Conservation (phyloP, 2,329 filamentous ascomycete species). For the Aaosphaeria pasadenensis region DNA sequence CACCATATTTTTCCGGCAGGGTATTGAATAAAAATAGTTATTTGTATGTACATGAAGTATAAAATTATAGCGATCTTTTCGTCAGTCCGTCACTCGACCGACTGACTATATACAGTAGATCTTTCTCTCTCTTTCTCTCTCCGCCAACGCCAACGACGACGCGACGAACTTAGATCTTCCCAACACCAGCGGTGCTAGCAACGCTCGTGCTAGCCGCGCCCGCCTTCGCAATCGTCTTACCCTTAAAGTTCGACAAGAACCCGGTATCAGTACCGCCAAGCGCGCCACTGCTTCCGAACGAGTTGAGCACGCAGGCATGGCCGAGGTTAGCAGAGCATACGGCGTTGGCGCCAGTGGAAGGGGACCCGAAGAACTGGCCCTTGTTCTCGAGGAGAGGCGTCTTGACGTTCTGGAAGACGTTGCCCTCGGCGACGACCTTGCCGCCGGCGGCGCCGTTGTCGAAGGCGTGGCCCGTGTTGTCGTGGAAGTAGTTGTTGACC, state of each 20-base stretch:
- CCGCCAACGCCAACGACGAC: too few relatives aligned
- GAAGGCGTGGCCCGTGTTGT: constrained; percentile 57
- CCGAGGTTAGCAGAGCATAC: constrained; percentile 48
- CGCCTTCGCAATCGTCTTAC: constrained; percentile 53
- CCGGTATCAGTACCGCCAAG: constrained; percentile 40
- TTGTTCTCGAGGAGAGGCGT: constrained; percentile 40
- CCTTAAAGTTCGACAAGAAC: constrained; percentile 52
- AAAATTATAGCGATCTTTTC: too few relatives aligned
- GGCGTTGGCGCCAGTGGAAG: constrained; percentile 33
- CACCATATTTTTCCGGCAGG: too few relatives aligned
- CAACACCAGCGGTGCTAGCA: constrained; percentile 46
- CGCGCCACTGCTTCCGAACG: constrained; percentile 24
- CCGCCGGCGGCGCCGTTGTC: constrained; percentile 40
- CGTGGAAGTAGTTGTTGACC: constrained; percentile 62
- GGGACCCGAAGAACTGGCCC: constrained; percentile 41
- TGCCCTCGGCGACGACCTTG: constrained; percentile 55
- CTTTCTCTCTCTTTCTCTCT: too few relatives aligned
- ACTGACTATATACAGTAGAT: too few relatives aligned
- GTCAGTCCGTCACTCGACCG: too few relatives aligned
- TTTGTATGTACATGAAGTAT: too few relatives aligned
- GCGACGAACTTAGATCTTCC: constrained; percentile 21
- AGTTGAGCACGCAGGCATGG: constrained; percentile 51
- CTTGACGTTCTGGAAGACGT: constrained; percentile 56
- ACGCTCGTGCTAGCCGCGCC: constrained; percentile 37
- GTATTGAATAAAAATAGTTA: too few relatives aligned